Conservation (phyloP, 2,329 filamentous ascomycete species). For the Zymoseptoria brevis region DNA sequence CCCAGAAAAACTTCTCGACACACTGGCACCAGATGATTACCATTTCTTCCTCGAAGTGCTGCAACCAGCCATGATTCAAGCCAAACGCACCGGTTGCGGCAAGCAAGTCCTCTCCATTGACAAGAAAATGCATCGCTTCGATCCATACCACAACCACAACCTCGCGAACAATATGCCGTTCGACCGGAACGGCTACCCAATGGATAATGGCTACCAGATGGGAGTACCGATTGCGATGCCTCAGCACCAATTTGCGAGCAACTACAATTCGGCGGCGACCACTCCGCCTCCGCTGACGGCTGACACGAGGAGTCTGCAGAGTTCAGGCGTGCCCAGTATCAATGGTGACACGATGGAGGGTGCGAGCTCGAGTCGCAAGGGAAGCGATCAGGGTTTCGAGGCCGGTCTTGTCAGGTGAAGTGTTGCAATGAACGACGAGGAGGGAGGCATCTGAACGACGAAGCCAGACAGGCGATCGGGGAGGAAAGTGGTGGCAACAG, state of each 20-base stretch:
- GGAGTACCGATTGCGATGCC: conserved; percentile 4
- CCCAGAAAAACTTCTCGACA: conserved; percentile 68
- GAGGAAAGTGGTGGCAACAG: background rate
- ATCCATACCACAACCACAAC: conserved; percentile 18
- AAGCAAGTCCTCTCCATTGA: conserved; percentile 42
- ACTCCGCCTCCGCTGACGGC: conserved; percentile 23
- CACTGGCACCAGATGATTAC: conserved; percentile 35
- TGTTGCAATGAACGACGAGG: background rate
- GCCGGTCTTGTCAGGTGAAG: conserved; percentile 11
- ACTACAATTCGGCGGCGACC: conserved; percentile 21
- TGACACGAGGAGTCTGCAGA: conserved; percentile 23
- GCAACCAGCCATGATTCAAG: conserved; percentile 39
- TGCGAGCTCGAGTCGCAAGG: conserved; percentile 21
- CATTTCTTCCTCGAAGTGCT: conserved; percentile 34
- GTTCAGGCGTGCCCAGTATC: conserved; percentile 23
- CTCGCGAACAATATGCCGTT: conserved; percentile 2
- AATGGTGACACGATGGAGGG: conserved; percentile 31
- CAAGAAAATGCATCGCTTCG: conserved; percentile 42
- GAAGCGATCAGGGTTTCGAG: conserved; percentile 18
- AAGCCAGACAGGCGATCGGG: background rate
- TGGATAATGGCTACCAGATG: background rate
- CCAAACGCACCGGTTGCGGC: conserved; percentile 34
- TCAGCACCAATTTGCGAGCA: conserved; percentile 15
- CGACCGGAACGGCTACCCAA: conserved; percentile 7
- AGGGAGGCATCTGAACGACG: background rate